Conservation (phyloP, 2,329 filamentous ascomycete species). For the Huntiella abstrusa region DNA sequence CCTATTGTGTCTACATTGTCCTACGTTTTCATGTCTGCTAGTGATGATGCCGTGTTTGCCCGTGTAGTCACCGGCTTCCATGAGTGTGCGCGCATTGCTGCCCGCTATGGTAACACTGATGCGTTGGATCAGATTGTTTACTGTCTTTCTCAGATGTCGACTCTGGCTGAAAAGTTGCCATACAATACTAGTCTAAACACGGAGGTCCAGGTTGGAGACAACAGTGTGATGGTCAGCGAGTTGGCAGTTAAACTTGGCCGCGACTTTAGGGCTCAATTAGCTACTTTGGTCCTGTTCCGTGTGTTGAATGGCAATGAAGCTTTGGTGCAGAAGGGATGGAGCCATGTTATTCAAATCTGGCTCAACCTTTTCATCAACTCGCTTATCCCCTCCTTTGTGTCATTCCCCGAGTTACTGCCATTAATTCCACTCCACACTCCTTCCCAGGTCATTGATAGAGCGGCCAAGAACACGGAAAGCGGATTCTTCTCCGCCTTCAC, state of each 20-base stretch:
- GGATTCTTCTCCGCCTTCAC: conserved; percentile 89
- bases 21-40: conserved; percentile 97
- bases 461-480: conserved; percentile 55
- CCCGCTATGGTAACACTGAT: conserved; percentile 64
- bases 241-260: conserved; percentile 88
- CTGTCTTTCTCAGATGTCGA: conserved; percentile 78
- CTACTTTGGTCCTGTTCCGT: conserved; percentile 86
- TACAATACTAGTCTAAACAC: conserved; percentile 84
- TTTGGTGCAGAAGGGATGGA: conserved; percentile 60
- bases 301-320: conserved; percentile 73
- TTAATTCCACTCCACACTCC: conserved; percentile 79
- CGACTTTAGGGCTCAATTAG: conserved; percentile 83
- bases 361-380: conserved; percentile 94
- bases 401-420: conserved; percentile 35
- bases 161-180: conserved; percentile 53
- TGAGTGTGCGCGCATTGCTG: conserved; percentile 84
- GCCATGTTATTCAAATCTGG: conserved; percentile 74
- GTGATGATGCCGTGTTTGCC: conserved; percentile 86
- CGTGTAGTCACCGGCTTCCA: conserved; percentile 88
- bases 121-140: conserved; percentile 86
- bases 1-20: conserved; percentile 87
- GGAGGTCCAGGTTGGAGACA: conserved; percentile 79
- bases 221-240: conserved; percentile 96
- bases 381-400: conserved; percentile 64
- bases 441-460: conserved; percentile 82